Evolutionary conservation across 2,329 filamentous ascomycete genomes (phyloP), one percentile per base, ranked within the genome.

Genomic region (Colletotrichum spaethianum): DNA sequence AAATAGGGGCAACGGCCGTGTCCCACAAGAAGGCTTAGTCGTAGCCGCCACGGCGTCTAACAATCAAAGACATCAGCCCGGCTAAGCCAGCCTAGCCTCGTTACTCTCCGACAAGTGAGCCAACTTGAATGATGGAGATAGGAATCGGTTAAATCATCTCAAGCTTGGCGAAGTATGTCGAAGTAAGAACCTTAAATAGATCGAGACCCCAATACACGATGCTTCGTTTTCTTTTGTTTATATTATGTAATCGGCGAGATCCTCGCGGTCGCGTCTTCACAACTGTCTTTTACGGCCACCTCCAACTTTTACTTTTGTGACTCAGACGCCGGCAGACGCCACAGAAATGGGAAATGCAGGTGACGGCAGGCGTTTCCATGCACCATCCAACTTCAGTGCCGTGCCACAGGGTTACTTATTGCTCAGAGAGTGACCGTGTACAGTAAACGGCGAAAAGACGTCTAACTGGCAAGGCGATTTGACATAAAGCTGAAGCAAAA

Each of bases 1-100:
- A 4, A 55, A 52, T 28, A 46, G 20, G 46, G 42, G n/a, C 16
- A 23, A 26, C 28, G 66, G 44, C 26, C 26, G 40, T 68, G 12
- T 44, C 23, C n/a, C 57, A 46, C 50, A 44, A 16, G 64, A n/a
- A 36, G 9, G 36, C 52, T 68, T 42, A 63, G 50, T 50, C 44
- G 48, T 40, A 62, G 26, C 57, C 56, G 42, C 57, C 36, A 59
- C 46, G 64, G 64, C 69, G 64, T 68, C 33, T 28, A 31, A 33
- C 33, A 68, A 59, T 68, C 50, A 57, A 63, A 44, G 42, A 68
- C 26, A 14, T n/a, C 11, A 26, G 53, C 28, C 38, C 31, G 59
- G 52, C 50, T 33, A 33, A 44, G 42, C 23, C 31, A 5, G 16
- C 31, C 20, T 48, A 52, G 56, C 38, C 8, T 12, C 23, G 20